phyloP scores from a whole-genome alignment of 805 yeast genomes.

The Barnettozyma californica region DNA sequence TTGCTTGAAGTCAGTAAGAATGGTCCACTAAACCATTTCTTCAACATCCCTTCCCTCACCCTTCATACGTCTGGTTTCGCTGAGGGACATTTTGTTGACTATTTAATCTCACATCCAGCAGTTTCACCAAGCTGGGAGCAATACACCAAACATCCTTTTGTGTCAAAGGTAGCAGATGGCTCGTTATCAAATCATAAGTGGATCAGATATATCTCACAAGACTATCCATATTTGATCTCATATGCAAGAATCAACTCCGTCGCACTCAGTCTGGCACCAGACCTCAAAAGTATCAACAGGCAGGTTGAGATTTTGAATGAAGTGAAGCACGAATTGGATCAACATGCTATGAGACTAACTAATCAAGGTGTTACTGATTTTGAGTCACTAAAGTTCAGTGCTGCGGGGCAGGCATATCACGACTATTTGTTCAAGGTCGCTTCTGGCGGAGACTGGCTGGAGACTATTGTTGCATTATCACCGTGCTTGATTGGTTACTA shows the following conservation, averaged over 20 bases:
- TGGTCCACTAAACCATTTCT: slow-evolving; percentile 75
- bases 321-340: slow-evolving; percentile 49
- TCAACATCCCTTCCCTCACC: slow-evolving; percentile 23
- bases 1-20: slow-evolving; percentile 33
- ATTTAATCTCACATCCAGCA: slow-evolving; percentile 49
- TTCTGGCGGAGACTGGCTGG: slow-evolving; percentile 51
- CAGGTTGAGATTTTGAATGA: slow-evolving; percentile 46
- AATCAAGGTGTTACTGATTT: slow-evolving; percentile 42
- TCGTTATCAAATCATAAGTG: slow-evolving; percentile 46
- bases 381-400: slow-evolving; percentile 41
- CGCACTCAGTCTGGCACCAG: slow-evolving; percentile 59
- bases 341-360: slow-evolving; percentile 48
- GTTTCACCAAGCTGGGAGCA: slow-evolving; percentile 51
- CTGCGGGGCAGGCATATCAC: slow-evolving; percentile 57
- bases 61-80: slow-evolving; percentile 7
- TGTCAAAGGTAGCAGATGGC: slow-evolving; percentile 46
- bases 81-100: slow-evolving; percentile 37
- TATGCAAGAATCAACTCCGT: slow-evolving; percentile 63
- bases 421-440: slow-evolving; percentile 54
- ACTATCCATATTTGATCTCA: slow-evolving; percentile 62
- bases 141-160: slow-evolving; percentile 61
- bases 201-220: slow-evolving; percentile 48
- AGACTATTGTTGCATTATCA: slow-evolving; percentile 60
- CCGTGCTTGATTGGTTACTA: slow-evolving; percentile 72
- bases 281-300: slow-evolving; percentile 42